A percentile compares a stretch with the other conserved stretches of the same genome.
phyloP scores from a whole-genome alignment of 2,329 filamentous ascomycete genomes.

The Aspergillus jensenii region DNA sequence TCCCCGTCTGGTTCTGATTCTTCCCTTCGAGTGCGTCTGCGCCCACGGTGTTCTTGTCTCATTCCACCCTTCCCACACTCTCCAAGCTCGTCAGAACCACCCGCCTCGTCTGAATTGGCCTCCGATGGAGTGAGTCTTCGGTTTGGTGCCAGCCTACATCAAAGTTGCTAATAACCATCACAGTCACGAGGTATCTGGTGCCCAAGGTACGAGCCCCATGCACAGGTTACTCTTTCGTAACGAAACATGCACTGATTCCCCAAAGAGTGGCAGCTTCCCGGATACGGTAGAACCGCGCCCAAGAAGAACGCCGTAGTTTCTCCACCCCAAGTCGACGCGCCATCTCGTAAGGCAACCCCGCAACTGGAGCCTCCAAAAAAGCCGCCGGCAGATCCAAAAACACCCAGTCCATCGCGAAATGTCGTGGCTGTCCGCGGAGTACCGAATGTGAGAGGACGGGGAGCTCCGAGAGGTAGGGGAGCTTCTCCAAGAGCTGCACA shows the following conservation, averaged over 20 bases:
- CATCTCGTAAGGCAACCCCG: background rate
- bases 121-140: conserved; percentile 16
- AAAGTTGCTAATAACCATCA: background rate
- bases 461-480: conserved; percentile 2
- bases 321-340: background rate
- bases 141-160: background rate
- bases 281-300: conserved; percentile 17
- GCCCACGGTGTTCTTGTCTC: background rate
- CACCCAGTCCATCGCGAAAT: background rate
- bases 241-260: background rate
- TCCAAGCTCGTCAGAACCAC: background rate
- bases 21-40: background rate
- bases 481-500: background rate
- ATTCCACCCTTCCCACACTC: background rate
- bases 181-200: conserved; percentile 24
- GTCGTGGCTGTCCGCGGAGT: background rate
- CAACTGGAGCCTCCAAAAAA: conserved; percentile 5
- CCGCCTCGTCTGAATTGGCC: background rate
- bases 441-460: conserved; percentile 11
- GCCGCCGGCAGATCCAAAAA: background rate
- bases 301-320: background rate
- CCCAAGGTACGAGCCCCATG: conserved; percentile 20
- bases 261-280: conserved; percentile 25
- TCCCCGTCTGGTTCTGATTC: too few relatives aligned
- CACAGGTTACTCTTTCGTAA: background rate